Evolutionary conservation across 2,329 filamentous ascomycete genomes (phyloP).

Genomic region (Elsinoe australis): DNA sequence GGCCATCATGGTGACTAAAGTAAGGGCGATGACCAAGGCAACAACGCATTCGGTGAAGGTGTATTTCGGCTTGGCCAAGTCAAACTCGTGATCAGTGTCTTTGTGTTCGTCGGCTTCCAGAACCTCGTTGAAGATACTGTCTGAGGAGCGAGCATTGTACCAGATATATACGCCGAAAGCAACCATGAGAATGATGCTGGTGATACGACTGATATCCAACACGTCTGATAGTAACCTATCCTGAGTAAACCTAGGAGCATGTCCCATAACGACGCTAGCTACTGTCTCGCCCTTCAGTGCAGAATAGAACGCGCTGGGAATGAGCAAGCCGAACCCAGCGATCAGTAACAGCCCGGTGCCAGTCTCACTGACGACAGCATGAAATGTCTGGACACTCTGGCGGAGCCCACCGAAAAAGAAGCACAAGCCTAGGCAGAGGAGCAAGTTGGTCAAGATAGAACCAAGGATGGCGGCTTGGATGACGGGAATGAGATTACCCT

Average conservation of each 20-base stretch:
- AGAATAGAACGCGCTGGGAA: conserved; percentile 13
- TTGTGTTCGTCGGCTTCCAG: conserved; percentile 63
- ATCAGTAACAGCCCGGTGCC: conserved; percentile 71
- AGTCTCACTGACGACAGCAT: conserved; percentile 68
- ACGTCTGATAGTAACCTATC: conserved; percentile 44
- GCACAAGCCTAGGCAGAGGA: conserved; percentile 73
- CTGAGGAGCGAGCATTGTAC: conserved; percentile 69
- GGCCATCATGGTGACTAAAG: conserved; percentile 65
- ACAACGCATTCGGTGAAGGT: conserved; percentile 65
- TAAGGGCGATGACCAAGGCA: conserved; percentile 56
- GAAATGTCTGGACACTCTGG: conserved; percentile 62
- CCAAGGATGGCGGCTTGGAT: conserved; percentile 77
- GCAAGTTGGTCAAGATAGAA: conserved; percentile 73
- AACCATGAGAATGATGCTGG: conserved; percentile 62
- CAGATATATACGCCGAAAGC: conserved; percentile 56
- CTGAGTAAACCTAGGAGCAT: conserved; percentile 7
- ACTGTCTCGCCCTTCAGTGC: conserved; percentile 11
- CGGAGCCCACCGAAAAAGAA: conserved; percentile 70
- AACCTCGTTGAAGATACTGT: conserved; percentile 68
- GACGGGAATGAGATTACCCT: conserved; percentile 37
- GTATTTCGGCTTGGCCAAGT: conserved; percentile 57
- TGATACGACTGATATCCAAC: conserved; percentile 60
- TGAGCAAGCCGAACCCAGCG: conserved; percentile 44
- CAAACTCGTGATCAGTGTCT: conserved; percentile 56
- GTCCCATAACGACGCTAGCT: not conserved